Evolutionary conservation across 225 moss, liverwort and hornwort genomes (phyloP), one percentile per base, ranked within the genome.

Genomic region (Climacium dendroides): DNA sequence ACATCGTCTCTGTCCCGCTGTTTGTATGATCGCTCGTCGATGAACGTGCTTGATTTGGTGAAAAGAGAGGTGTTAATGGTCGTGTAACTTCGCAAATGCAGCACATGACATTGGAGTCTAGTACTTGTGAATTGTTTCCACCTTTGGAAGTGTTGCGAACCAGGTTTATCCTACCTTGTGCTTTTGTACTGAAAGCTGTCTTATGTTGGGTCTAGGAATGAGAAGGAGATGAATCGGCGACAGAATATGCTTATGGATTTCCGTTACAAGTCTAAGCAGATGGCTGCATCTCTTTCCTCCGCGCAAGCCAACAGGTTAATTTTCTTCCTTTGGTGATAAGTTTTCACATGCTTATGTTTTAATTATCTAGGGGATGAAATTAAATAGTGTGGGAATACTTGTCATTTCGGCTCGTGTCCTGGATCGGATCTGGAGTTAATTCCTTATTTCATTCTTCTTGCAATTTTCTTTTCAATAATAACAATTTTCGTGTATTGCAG

Each of bases 141-240:
- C 43, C 25, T 34, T 29, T 25, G 43, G 65, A 12, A 65, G n/a
- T 67, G 53, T 52, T 45, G 82, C 12, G 39, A 60, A 52, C 59
- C 50, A 70, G 45, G 47, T 30, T 87, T 52, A 28, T 57, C 57
- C 10, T 54, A 50, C 25, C 19, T 74, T 69, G 72, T 82, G 75
- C 85, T n/a, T 65, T 45, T 25, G 28, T 78, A 69, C 61, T 86
- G 53, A 89, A 75, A 82, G 19, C 28, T 77, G 22, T 19, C 70
- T 52, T 71, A 28, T 20, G 8, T 77, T 82, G 61, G 54, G 43
- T 89, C 74, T 85, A 96, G 96, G 92, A 94, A 92, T 85, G 96
- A 96, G 93, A 96, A 95, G 91, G 96, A 96, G 88, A 88, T 95
- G 87, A 71, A 94, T 88, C 94, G 94, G 78, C 94, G 95, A 69